A percentile compares a stretch with the other conserved stretches of the same genome.
Evolutionary conservation across 495 filamentous ascomycete genomes (phyloP).

Genomic region (Tuber umbilicatum): DNA sequence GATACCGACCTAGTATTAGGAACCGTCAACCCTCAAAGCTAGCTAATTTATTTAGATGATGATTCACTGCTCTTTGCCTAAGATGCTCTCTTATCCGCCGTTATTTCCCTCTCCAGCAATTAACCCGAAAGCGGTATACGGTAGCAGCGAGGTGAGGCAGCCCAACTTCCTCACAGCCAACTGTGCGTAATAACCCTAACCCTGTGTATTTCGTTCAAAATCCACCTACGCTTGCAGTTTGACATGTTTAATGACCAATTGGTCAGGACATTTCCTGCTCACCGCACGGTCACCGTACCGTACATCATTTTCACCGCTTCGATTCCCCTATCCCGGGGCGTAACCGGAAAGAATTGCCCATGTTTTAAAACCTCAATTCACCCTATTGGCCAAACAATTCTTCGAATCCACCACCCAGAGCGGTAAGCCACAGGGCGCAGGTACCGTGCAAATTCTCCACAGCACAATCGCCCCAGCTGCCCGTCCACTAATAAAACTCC

Average conservation of each 20-base stretch:
- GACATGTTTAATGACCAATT: not conserved
- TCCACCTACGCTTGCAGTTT: not conserved
- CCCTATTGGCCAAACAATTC: not conserved
- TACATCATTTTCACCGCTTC: not conserved
- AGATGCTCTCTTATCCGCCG: not conserved
- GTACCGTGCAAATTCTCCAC: not conserved
- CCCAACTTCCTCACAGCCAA: not conserved
- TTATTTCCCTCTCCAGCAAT: not conserved
- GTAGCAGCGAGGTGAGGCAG: not conserved
- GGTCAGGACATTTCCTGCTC: not conserved
- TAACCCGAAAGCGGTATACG: not conserved
- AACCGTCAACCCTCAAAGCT: not conserved
- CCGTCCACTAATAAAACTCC: not conserved
- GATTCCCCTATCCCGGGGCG: not conserved
- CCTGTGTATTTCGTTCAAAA: not conserved
- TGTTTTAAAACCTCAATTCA: not conserved
- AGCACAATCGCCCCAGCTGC: not conserved
- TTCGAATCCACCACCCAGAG: not conserved
- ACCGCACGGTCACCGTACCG: not conserved
- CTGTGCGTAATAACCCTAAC: slow-evolving; percentile 4
- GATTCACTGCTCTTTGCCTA: not conserved
- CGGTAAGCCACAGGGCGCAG: not conserved
- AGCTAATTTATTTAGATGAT: not conserved
- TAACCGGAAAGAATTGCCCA: not conserved
- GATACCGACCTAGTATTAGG: not conserved